Base-by-base conservation (phyloP, 2,329 filamentous ascomycete genomes). In the Ceratocystis lukuohia region DNA sequence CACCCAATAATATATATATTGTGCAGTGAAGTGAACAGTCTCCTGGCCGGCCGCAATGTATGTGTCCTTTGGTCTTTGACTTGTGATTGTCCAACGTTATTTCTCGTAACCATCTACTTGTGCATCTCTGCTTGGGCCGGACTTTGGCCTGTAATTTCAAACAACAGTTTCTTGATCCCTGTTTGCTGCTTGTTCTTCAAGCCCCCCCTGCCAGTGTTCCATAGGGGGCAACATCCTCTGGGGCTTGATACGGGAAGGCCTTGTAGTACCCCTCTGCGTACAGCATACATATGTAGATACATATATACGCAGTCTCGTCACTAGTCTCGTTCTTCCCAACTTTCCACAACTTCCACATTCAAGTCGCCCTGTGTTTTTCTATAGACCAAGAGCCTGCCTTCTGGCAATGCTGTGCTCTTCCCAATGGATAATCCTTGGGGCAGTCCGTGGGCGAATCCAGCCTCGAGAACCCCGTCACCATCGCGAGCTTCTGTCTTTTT, bases 351-450 rank as follows among this genome's bases (percentile, higher is more conserved):
- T 15, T 48, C 63, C 25, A 50, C 33, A 56, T n/a, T 44, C 7
- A 17, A 30, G 8, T 20, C 6, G 12, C 30, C 33, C 61, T 53
- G 17, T 37, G 33, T 25, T 12, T 25, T 37, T n/a, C 37, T 30
- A 33, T 28, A 53, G 10, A 62, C 22, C 33, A 7, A 33, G 53
- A 44, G n/a, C n/a, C 37, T 17, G 8, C 53, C 53, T 17, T 28
- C 10, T n/a, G 57, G 66, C 66, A 53, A 67, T 67, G 66, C 62
- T 65, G 62, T 62, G 48, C 50, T 41, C 50, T 25, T 46, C 59
- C 57, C 50, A 66, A 85, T 85, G 82, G 82, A 85, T 73, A 81
- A 85, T 81, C 82, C 82, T 71, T 85, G 82, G 82, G 80, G 80
- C 74, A 84, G 82, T 71, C 82, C 82, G 74, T 84, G 82, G 82